Conservation (phyloP, 192 early-diverging fungal species). For the Mortierella antarctica region DNA sequence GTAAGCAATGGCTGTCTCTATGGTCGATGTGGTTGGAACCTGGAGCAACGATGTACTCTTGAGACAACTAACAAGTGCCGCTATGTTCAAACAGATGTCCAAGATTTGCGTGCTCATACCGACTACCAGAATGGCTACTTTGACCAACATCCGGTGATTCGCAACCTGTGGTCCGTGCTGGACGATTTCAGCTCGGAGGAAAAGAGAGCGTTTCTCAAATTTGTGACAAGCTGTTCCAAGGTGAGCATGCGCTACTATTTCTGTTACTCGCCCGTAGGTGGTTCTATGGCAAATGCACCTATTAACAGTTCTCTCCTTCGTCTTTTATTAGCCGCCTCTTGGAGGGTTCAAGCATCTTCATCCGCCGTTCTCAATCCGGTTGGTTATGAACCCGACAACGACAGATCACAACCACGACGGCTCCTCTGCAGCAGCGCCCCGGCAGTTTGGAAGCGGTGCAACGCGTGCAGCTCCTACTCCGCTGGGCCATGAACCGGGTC, state of each 20-base stretch:
- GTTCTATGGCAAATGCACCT: too few species aligned
- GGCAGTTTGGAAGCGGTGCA: slow-evolving; percentile 35
- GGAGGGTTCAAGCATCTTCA: slow-evolving; percentile 69
- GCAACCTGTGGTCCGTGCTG: slow-evolving; percentile 75
- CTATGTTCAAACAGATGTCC: slow-evolving; percentile 56
- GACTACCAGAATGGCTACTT: slow-evolving; percentile 77
- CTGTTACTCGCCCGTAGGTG: too few species aligned
- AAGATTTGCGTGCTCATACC: slow-evolving; percentile 70
- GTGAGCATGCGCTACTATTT: slow-evolving; percentile 37
- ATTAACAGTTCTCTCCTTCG: neutral
- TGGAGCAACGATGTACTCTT: too few species aligned
- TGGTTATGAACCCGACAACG: slow-evolving; percentile 43
- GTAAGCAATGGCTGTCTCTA: slow-evolving; percentile 31
- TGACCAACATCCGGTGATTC: slow-evolving; percentile 77
- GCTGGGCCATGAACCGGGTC: neutral
- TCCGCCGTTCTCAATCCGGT: slow-evolving; percentile 68
- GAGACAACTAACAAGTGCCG: neutral
- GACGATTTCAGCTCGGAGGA: slow-evolving; percentile 69
- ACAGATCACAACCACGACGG: slow-evolving; percentile 19
- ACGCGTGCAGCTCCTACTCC: neutral
- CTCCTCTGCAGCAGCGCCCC: neutral
- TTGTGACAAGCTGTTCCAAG: slow-evolving; percentile 81
- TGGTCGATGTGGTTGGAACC: neutral
- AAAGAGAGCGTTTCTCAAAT: slow-evolving; percentile 74
- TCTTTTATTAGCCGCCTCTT: slow-evolving; percentile 61